phyloP scores from a whole-genome alignment of 73 alveolate genomes.

The Loxodes magnus region DNA sequence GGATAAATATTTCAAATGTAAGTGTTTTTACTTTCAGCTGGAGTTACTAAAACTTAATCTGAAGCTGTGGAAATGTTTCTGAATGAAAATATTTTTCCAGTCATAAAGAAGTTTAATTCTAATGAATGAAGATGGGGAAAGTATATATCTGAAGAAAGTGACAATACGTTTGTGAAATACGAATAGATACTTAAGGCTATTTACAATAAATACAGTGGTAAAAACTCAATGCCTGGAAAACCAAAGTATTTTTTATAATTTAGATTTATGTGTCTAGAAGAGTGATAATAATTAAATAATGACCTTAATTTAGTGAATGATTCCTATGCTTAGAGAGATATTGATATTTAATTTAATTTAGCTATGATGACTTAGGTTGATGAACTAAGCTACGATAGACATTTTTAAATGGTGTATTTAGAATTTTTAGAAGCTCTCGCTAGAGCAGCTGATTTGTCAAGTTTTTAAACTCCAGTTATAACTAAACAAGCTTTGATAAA shows the following conservation, averaged over 20 bases:
- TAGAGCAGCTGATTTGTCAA: constrained; percentile 3
- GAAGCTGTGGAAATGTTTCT: not conserved
- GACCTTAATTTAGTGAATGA: constrained; percentile 55
- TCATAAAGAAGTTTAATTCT: not conserved
- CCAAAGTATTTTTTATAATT: constrained; percentile 19
- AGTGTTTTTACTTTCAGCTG: constrained; percentile 7
- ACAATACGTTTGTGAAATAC: constrained; percentile 8
- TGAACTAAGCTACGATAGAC: constrained; percentile 54
- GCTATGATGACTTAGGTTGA: constrained; percentile 69
- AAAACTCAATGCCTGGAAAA: constrained; percentile 29
- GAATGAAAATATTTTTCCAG: not conserved
- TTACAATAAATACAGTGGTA: constrained; percentile 30
- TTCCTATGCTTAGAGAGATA: constrained; percentile 48
- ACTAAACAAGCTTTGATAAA: too few species aligned
- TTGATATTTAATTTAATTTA: constrained; percentile 39
- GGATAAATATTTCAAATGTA: constrained; percentile 25
- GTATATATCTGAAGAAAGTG: not conserved
- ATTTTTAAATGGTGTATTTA: constrained; percentile 45
- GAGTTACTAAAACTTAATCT: not conserved
- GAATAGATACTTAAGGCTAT: constrained; percentile 2
- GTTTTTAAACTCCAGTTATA: too few species aligned
- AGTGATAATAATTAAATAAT: constrained; percentile 41
- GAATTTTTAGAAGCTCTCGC: constrained; percentile 53
- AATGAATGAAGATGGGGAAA: not conserved
- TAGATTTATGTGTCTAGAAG: constrained; percentile 43